Percentiles rank a stretch among this genome's conserved stretches.
Evolutionary conservation across 2,329 filamentous ascomycete species (phyloP).

Genomic region (Ophidiomyces ophidiicola): DNA sequence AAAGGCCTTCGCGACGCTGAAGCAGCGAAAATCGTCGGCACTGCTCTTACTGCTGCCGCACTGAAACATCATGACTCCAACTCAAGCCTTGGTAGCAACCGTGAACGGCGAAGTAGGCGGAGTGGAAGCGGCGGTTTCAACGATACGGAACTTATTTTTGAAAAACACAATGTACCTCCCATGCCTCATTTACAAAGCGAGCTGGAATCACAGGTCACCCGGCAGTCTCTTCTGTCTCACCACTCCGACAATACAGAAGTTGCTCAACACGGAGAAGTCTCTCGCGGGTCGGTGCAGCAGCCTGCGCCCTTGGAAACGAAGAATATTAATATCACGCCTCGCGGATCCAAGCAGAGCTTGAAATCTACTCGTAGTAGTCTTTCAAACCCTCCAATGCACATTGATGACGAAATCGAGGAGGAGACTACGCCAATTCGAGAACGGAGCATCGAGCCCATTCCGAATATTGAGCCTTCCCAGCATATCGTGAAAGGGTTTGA

Average conservation of each 20-base stretch:
- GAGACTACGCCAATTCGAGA: slow-evolving; percentile 12
- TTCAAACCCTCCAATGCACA: slow-evolving; percentile 2
- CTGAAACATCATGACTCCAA: slow-evolving; percentile 54
- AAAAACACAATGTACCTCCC: slow-evolving; percentile 54
- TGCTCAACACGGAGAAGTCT: slow-evolving; percentile 53
- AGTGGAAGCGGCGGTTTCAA: slow-evolving; percentile 38
- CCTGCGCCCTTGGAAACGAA: slow-evolving; percentile 49
- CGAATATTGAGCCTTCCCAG: slow-evolving; percentile 10
- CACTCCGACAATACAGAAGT: slow-evolving; percentile 62
- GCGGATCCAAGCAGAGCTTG: slow-evolving; percentile 18
- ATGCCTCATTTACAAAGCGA: slow-evolving; percentile 76
- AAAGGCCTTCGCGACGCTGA: slow-evolving; percentile 45
- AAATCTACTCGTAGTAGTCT: slow-evolving; percentile 6
- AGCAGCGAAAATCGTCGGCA: slow-evolving; percentile 44
- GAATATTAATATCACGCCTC: slow-evolving; percentile 46
- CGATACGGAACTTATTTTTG: slow-evolving; percentile 42
- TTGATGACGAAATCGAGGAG: slow-evolving; percentile 2
- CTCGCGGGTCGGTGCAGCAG: slow-evolving; percentile 43
- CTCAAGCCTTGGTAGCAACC: slow-evolving; percentile 39
- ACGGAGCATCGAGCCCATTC: slow-evolving; percentile 25
- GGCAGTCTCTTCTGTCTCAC: slow-evolving; percentile 74
- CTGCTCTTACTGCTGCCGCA: slow-evolving; percentile 49
- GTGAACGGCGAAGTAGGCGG: slow-evolving; percentile 32
- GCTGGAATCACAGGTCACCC: slow-evolving; percentile 73
- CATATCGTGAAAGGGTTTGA: background rate